Conservation (phyloP, 202 grass and related monocot species). For the Tripidium arundinaceum region DNA sequence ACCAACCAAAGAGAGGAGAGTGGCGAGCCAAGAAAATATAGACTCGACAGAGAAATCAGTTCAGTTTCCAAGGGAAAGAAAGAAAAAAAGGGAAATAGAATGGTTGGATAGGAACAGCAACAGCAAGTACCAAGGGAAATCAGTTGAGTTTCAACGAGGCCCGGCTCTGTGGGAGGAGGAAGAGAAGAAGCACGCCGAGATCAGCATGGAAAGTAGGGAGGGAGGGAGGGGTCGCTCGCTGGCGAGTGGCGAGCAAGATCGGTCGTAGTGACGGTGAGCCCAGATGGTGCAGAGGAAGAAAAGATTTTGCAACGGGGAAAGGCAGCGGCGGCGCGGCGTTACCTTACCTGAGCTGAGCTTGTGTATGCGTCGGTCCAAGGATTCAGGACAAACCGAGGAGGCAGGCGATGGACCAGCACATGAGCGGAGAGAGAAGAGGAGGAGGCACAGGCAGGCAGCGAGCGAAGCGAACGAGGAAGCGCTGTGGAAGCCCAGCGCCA, state of each 20-base stretch:
- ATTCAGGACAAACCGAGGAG: constrained; percentile 23
- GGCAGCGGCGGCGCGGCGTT: background rate
- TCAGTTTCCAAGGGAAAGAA: background rate
- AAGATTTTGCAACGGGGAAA: constrained; percentile 1
- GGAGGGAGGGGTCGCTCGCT: background rate
- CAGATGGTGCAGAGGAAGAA: background rate
- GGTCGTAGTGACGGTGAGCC: background rate
- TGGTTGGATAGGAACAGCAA: background rate
- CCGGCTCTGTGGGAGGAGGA: background rate
- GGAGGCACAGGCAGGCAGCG: background rate
- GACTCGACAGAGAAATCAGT: background rate
- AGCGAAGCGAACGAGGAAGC: constrained; percentile 12
- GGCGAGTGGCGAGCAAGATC: constrained; percentile 9
- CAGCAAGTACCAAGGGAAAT: background rate
- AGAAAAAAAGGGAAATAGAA: background rate
- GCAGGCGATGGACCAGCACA: background rate
- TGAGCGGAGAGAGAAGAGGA: background rate
- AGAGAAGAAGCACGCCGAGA: background rate
- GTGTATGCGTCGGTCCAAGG: background rate
- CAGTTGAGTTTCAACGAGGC: background rate
- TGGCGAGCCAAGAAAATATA: background rate
- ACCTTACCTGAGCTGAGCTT: background rate
- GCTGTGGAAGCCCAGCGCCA: background rate
- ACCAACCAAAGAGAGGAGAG: background rate
- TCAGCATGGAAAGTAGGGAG: constrained; percentile 32